Evolutionary conservation across 495 filamentous ascomycete species (phyloP), one percentile per base, ranked within the genome.

Genomic region (Penicillium subrubescens): DNA sequence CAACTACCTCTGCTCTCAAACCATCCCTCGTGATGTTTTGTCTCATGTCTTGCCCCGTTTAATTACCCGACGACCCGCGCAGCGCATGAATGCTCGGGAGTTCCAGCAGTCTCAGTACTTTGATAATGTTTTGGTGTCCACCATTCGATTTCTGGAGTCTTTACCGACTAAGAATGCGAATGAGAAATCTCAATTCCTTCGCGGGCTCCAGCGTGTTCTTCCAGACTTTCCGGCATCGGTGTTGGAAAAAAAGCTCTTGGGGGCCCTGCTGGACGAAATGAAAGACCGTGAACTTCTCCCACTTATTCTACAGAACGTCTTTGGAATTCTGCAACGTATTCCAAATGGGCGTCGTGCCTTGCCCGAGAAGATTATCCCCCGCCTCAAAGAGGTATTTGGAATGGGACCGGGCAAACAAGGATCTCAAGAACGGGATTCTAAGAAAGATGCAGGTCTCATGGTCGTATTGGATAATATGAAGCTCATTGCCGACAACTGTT

Each of bases 41-140:
- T 84, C 80, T 14, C 84, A 88, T 44, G 89, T 97, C 0, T 79
- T 99, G 21, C 92, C 95, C 2, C 82, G 88, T 44, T 82, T 98
- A 33, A 91, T 98, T 61, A 94, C 95, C 0, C 84, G 96, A 59
- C 82, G 92, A 56, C 92, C 95, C 0, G 91, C 92, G 2, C 89
- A 95, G 68, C 85, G 95, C 33, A 87, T 96, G 81, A 94, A 87
- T 59, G 96, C 94, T 39, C 86, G 88, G 57, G 94, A 97, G 66
- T 98, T 99, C 63, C 94, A 99, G 71, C 87, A 97, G 72, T 93
- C 92, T 62, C 86, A 88, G 63, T 99, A 96, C 72, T 99, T 99
- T 66, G 92, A 98, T 74, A 98, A 97, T 72, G 93, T 97, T 56
- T 82, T 99, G 25, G 91, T 99, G 29, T 95, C 93, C 1, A 95